Evolutionary conservation across 2,329 filamentous ascomycete species (phyloP), one percentile per base, ranked within the genome.

Genomic region (Capronia epimyces): DNA sequence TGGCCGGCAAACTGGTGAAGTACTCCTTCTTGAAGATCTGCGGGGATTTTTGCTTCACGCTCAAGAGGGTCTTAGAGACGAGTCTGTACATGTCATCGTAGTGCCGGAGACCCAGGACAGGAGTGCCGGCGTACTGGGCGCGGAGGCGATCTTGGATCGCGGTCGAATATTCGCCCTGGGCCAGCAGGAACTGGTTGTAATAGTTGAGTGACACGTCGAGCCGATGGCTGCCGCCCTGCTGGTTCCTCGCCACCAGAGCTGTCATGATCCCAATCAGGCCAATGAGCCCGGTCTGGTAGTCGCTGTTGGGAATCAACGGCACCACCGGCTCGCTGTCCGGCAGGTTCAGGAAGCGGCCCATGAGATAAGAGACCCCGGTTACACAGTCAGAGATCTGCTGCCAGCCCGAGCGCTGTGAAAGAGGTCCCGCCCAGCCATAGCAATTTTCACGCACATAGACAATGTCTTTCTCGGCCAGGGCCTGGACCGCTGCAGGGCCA

Each of bases 211-310:
- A 49, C 18, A 61, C 29, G 44, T 58, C 55, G 16, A 58, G 46
- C 32, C 56, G 53, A 41, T 53, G 59, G 34, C 55, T 56, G 8
- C 58, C 58, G 15, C 84, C 84, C 10, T 69, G 65, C 7, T 75
- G 81, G 0, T 83, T 78, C 25, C 84, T 75, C 59, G 77, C 75
- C 60, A 80, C 81, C 7, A 87, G 71, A 1, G 82, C 84, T 0
- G 75, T 75, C 29, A 88, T 65, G 0, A 83, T 83, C 2, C 83
- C 80, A 58, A 85, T 81, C 39, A 82, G 81, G 2, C 83, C 84
- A 69, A 86, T 82, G 62, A 82, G 86, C 24, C 84, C 84, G 0
- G 84, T 87, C 32, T 83, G 83, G 60, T 87, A 87, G 67, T 79
- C 67, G 67, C 72, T 72, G 63, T 79, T 78, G 2, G 76, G 76